Evolutionary conservation across 352 stramenopile species (phyloP).

Genomic region (Phytophthora foliorum): DNA sequence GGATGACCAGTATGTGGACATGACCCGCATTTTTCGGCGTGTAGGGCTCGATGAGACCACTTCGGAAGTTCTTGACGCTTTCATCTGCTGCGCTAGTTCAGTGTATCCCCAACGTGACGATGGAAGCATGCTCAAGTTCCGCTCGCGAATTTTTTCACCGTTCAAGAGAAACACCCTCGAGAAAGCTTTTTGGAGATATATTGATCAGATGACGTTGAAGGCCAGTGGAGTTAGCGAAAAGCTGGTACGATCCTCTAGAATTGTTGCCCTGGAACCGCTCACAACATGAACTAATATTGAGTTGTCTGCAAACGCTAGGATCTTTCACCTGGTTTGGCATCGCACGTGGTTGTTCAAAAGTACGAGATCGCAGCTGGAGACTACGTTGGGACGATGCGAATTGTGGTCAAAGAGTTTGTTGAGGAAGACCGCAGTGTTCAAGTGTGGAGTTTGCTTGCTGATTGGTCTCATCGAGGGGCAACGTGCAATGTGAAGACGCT

Average conservation of each 20-base stretch:
- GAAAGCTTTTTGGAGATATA: background rate
- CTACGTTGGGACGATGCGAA: background rate
- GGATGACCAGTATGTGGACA: constrained; percentile 1
- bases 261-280: too few relatives aligned
- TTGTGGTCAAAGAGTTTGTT: constrained; percentile 12
- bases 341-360: constrained; percentile 2
- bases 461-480: constrained; percentile 3
- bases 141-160: background rate
- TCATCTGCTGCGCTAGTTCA: background rate
- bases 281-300: too few relatives aligned
- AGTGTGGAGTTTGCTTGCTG: constrained; percentile 11
- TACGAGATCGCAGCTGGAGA: constrained; percentile 4
- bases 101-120: background rate
- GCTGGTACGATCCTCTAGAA: background rate
- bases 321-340: background rate
- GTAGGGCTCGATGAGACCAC: background rate
- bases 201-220: background rate
- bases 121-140: constrained; percentile 1
- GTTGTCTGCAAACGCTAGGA: background rate
- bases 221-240: background rate
- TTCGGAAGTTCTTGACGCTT: background rate
- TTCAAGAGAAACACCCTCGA: background rate
- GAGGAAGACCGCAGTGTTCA: constrained; percentile 8
- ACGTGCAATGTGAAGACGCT: constrained; percentile 1
- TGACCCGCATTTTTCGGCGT: background rate